Evolutionary conservation across 2,329 filamentous ascomycete species (phyloP).

Genomic region (Colletotrichum ledebouriae): DNA sequence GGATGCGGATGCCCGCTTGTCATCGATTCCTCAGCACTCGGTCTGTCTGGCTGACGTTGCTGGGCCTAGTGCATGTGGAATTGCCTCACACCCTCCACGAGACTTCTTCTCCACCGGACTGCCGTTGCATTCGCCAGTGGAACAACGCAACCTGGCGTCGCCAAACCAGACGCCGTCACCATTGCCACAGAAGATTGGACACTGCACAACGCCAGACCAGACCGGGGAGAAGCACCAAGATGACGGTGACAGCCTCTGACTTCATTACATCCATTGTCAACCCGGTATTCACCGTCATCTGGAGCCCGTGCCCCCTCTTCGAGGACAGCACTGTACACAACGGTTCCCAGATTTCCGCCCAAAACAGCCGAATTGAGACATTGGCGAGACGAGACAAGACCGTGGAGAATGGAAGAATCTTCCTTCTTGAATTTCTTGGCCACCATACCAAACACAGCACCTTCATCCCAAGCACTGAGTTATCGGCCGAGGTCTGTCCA

Average conservation of each 20-base stretch:
- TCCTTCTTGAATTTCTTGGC: not conserved
- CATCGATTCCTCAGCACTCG: slow-evolving; percentile 26
- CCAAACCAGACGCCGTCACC: slow-evolving; percentile 16
- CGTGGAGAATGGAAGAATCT: not conserved
- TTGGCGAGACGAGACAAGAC: not conserved
- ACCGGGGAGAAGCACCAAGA: not conserved
- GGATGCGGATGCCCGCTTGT: not conserved
- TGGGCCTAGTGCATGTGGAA: not conserved
- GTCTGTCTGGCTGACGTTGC: slow-evolving; percentile 1
- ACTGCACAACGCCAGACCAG: not conserved
- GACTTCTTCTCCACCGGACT: slow-evolving; percentile 27
- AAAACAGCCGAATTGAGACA: not conserved
- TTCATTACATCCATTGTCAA: slow-evolving; percentile 26
- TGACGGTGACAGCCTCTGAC: slow-evolving; percentile 20
- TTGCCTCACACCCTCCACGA: slow-evolving; percentile 40
- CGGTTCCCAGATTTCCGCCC: not conserved
- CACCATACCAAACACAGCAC: slow-evolving; percentile 7
- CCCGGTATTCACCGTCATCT: slow-evolving; percentile 23
- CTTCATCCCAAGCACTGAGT: slow-evolving; percentile 1
- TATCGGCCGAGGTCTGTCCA: slow-evolving; percentile 32
- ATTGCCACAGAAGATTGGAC: slow-evolving; percentile 15
- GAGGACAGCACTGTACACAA: slow-evolving; percentile 8
- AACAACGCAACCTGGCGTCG: slow-evolving; percentile 17
- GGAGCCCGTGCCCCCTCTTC: slow-evolving; percentile 14
- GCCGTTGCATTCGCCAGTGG: slow-evolving; percentile 17